A percentile compares a stretch with the other conserved stretches of the same genome.
These are phyloP conservation scores for Diaporthe destruens DNA, from an alignment of 2,329 filamentous ascomycete genomes.

Conservation along the genomic window DNA sequence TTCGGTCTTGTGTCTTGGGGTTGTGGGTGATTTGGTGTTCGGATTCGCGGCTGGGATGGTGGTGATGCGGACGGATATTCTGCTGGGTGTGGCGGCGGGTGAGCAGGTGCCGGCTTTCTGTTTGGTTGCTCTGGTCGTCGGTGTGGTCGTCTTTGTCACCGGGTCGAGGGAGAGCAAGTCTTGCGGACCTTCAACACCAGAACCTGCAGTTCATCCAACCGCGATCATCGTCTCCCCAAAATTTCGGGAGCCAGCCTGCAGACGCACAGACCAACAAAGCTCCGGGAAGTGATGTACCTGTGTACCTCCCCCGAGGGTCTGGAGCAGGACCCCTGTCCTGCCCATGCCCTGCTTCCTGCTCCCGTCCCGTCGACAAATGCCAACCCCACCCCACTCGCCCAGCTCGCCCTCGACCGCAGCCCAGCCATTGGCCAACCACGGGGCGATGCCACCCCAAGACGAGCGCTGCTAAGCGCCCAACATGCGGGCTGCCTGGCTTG, in stretches of 20 bases:
- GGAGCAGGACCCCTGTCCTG: slow-evolving; percentile 18
- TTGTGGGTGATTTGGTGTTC: neutral
- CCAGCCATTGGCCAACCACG: slow-evolving; percentile 37
- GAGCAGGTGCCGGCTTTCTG: no score
- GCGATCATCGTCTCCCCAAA: slow-evolving; percentile 19
- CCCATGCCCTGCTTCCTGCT: slow-evolving; percentile 20
- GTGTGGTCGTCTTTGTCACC: neutral
- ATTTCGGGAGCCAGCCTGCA: slow-evolving; percentile 3
- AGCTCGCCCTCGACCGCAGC: no score
- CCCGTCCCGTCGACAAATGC: slow-evolving; percentile 1
- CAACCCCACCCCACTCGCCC: slow-evolving; percentile 5
- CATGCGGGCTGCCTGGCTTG: slow-evolving; percentile 20
- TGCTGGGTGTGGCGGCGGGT: no score
- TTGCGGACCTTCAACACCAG: neutral
- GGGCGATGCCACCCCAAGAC: slow-evolving; percentile 19
- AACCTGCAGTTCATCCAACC: neutral
- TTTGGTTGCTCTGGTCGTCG: neutral
- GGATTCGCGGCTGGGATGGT: neutral
- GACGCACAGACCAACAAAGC: neutral
- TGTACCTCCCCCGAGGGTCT: neutral
- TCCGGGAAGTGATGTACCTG: neutral
- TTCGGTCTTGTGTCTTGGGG: neutral
- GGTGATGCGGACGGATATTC: no score
- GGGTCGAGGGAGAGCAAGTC: neutral
- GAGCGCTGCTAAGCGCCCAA: slow-evolving; percentile 41